Conservation (phyloP, 176 grass and related monocot genomes). For the Pontederia crassipes region DNA sequence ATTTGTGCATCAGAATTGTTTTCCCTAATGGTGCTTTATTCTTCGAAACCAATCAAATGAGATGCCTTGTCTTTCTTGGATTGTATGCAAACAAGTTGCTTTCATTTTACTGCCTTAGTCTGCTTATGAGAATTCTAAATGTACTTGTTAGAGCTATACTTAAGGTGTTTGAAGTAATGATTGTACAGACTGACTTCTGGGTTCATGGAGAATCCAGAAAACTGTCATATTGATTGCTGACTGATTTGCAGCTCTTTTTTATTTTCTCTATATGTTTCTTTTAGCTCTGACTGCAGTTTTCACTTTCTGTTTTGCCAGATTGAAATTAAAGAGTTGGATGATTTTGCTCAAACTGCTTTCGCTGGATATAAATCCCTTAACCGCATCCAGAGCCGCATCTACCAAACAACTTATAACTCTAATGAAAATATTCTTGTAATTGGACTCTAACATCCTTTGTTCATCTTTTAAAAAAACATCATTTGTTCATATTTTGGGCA, state of each 20-base stretch:
- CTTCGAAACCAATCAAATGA: background rate
- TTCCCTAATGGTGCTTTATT: background rate
- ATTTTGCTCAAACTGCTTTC: conserved; percentile 89
- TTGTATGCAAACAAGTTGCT: no score
- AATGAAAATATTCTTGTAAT: conserved; percentile 93
- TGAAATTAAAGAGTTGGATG: conserved; percentile 86
- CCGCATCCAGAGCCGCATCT: conserved; percentile 92
- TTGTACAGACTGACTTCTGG: no score
- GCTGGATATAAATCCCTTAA: conserved; percentile 82
- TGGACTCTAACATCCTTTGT: conserved; percentile 16
- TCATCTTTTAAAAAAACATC: conserved; percentile 1
- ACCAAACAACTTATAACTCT: conserved; percentile 74
- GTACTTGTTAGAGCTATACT: no score
- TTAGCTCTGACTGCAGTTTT: conserved; percentile 13
- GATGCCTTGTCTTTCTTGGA: background rate
- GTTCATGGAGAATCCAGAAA: background rate
- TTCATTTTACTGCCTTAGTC: no score
- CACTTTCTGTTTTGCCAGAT: conserved; percentile 42
- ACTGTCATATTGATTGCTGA: background rate
- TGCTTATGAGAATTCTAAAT: no score
- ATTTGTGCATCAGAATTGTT: no score
- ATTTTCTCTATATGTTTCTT: background rate
- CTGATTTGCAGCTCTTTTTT: background rate
- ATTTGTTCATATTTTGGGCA: background rate
- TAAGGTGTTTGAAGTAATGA: no score